Evolutionary conservation across 2,329 filamentous ascomycete genomes (phyloP).

Genomic region (Penicillium sp.): DNA sequence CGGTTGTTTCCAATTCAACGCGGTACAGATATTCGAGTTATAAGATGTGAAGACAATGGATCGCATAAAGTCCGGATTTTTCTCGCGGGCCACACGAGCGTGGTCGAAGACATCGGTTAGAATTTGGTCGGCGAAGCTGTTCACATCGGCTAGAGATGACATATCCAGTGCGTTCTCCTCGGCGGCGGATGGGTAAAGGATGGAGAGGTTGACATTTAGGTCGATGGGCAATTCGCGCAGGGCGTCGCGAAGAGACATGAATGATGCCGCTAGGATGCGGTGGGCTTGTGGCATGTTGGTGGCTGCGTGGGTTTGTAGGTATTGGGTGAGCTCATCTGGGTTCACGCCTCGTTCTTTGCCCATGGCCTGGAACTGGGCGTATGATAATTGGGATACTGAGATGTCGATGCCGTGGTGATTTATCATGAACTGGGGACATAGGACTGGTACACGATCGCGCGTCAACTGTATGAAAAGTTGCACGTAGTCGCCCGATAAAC

Average conservation of each 20-base stretch:
- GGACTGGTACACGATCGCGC: slow-evolving; percentile 80
- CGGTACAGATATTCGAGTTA: slow-evolving; percentile 86
- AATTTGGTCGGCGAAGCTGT: slow-evolving; percentile 81
- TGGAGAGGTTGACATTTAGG: slow-evolving; percentile 89
- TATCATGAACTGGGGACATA: slow-evolving; percentile 86
- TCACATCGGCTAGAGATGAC: slow-evolving; percentile 79
- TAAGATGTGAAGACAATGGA: slow-evolving; percentile 95
- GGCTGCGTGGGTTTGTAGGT: slow-evolving; percentile 36
- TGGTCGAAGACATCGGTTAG: slow-evolving; percentile 89
- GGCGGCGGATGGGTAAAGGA: slow-evolving; percentile 78
- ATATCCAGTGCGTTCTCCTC: slow-evolving; percentile 74
- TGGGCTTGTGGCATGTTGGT: slow-evolving; percentile 68
- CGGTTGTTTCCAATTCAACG: slow-evolving; percentile 98
- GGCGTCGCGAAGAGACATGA: slow-evolving; percentile 78
- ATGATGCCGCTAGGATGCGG: slow-evolving; percentile 72
- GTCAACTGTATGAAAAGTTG: slow-evolving; percentile 91
- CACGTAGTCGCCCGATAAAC: slow-evolving; percentile 92
- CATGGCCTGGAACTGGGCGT: slow-evolving; percentile 58
- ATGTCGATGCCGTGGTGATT: slow-evolving; percentile 76
- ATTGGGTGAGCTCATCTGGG: slow-evolving; percentile 31
- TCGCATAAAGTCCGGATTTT: slow-evolving; percentile 72
- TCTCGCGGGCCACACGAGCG: slow-evolving; percentile 69
- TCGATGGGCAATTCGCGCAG: slow-evolving; percentile 74
- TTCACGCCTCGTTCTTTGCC: slow-evolving; percentile 44
- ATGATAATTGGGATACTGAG: slow-evolving; percentile 77